These are phyloP conservation scores for Ascochyta lentis DNA, from an alignment of 2,329 filamentous ascomycete genomes.

Conservation along the genomic window DNA sequence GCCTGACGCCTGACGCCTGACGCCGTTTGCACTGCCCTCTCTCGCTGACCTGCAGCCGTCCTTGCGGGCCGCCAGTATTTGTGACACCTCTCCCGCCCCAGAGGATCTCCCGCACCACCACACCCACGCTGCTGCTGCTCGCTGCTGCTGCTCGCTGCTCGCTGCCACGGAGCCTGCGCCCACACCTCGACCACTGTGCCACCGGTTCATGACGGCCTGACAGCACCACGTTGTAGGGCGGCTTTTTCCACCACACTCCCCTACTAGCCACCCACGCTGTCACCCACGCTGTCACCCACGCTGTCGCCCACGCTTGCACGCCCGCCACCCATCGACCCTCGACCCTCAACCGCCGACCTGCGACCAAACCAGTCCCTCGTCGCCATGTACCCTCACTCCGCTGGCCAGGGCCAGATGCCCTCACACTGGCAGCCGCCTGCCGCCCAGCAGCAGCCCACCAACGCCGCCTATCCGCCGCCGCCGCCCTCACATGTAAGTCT, in stretches of 20 bases:
- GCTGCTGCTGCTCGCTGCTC: background rate
- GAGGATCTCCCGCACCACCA: constrained; percentile 30
- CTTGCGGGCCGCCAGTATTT: constrained; percentile 39
- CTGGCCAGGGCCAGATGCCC: constrained; percentile 48
- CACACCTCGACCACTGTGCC: constrained; percentile 18
- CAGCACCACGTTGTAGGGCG: constrained; percentile 34
- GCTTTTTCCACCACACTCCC: constrained; percentile 7
- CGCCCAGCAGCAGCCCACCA: constrained; percentile 42
- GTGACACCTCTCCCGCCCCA: constrained; percentile 41
- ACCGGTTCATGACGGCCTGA: constrained; percentile 39
- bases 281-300: background rate
- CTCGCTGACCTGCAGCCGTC: constrained; percentile 42
- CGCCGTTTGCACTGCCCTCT: constrained; percentile 17
- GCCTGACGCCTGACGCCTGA: no score
- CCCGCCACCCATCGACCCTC: background rate
- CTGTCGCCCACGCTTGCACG: background rate
- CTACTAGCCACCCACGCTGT: constrained; percentile 9
- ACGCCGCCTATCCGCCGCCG: constrained; percentile 44
- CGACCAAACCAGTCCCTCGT: background rate
- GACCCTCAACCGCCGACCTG: background rate
- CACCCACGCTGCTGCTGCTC: constrained; percentile 7
- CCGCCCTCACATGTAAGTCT: constrained; percentile 45
- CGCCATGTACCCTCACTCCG: constrained; percentile 46
- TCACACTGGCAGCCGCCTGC: constrained; percentile 48
- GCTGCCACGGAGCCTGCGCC: constrained; percentile 10